phyloP scores from a whole-genome alignment of 2,329 filamentous ascomycete genomes.

The Westerdykella aurantiaca region DNA sequence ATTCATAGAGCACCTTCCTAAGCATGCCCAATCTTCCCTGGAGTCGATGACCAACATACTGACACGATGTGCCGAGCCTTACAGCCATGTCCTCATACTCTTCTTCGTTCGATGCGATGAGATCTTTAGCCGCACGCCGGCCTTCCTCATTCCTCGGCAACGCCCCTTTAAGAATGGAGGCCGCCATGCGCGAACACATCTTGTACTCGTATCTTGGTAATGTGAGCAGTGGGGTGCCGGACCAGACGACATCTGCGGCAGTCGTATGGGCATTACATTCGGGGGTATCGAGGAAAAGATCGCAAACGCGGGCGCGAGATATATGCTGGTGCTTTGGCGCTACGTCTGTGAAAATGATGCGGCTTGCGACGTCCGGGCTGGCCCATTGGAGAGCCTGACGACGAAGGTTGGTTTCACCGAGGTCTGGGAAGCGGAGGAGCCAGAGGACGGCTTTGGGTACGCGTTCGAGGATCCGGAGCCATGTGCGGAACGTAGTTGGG shows the following conservation, averaged over 20 bases:
- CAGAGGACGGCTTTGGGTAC: slow-evolving; percentile 87
- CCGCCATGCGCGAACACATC: slow-evolving; percentile 98
- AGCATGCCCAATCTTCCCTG: slow-evolving; percentile 70
- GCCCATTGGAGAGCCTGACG: slow-evolving; percentile 80
- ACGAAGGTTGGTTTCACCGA: slow-evolving; percentile 79
- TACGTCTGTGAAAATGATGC: slow-evolving; percentile 93
- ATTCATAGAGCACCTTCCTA: slow-evolving; percentile 73
- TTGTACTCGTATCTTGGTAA: slow-evolving; percentile 91
- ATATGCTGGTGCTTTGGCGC: slow-evolving; percentile 94
- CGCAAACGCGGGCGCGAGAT: slow-evolving; percentile 80
- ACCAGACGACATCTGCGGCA: slow-evolving; percentile 93
- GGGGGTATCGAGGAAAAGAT: slow-evolving; percentile 92
- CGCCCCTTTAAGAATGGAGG: slow-evolving; percentile 86
- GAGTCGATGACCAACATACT: slow-evolving; percentile 28
- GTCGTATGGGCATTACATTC: slow-evolving; percentile 99
- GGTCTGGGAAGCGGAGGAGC: slow-evolving; percentile 93
- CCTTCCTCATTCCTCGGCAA: slow-evolving; percentile 69
- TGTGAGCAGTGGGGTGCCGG: slow-evolving; percentile 85
- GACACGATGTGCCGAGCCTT: slow-evolving; percentile 26
- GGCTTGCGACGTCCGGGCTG: slow-evolving; percentile 72
- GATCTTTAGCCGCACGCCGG: slow-evolving; percentile 59
- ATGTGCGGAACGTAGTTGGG: slow-evolving; percentile 90
- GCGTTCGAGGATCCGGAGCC: slow-evolving; percentile 81
- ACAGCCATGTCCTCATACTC: slow-evolving; percentile 68
- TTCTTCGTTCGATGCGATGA: slow-evolving; percentile 71